Evolutionary conservation across 495 filamentous ascomycete genomes (phyloP).

Genomic region (Trichocladium uniseriatum): DNA sequence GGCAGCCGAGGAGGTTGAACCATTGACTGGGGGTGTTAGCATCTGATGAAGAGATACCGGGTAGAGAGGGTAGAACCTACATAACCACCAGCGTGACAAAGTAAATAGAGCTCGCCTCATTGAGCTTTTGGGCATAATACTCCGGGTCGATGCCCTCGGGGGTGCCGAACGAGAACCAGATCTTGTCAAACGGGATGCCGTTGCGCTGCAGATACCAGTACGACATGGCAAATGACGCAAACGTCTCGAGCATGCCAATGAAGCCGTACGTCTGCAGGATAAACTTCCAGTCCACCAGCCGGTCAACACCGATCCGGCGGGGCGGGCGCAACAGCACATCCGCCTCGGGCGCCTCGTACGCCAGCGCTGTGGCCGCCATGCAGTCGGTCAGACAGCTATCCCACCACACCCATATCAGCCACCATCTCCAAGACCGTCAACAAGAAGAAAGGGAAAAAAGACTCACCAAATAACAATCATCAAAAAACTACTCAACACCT

Average conservation of each 20-base stretch:
- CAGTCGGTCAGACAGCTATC: slow-evolving; percentile 59
- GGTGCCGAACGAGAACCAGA: slow-evolving; percentile 53
- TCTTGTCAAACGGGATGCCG: slow-evolving; percentile 46
- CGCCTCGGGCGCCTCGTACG: slow-evolving; percentile 63
- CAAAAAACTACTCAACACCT: slow-evolving; percentile 55
- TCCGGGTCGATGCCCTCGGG: slow-evolving; percentile 38
- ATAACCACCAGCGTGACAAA: slow-evolving; percentile 67
- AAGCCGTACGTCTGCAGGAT: slow-evolving; percentile 55
- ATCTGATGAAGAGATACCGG: not conserved
- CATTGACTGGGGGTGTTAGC: slow-evolving; percentile 44
- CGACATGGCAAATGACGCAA: slow-evolving; percentile 53
- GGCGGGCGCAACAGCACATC: slow-evolving; percentile 55
- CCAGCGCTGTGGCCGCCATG: slow-evolving; percentile 53
- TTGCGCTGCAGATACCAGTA: slow-evolving; percentile 54
- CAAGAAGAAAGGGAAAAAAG: not conserved
- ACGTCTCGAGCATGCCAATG: slow-evolving; percentile 51
- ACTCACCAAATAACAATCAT: slow-evolving; percentile 55
- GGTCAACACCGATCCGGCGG: slow-evolving; percentile 49
- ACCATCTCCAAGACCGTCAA: too few relatives aligned
- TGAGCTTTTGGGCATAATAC: slow-evolving; percentile 39
- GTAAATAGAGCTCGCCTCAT: slow-evolving; percentile 56
- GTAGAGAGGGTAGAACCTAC: slow-evolving; percentile 25
- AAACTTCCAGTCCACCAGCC: slow-evolving; percentile 56
- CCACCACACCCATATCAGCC: too few relatives aligned
- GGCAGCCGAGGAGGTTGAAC: slow-evolving; percentile 57